Percentiles rank a stretch among this genome's conserved stretches.
Evolutionary conservation across 768 basidiomycete genomes (phyloP).

Genomic region (Macrolepiota fuliginosa): DNA sequence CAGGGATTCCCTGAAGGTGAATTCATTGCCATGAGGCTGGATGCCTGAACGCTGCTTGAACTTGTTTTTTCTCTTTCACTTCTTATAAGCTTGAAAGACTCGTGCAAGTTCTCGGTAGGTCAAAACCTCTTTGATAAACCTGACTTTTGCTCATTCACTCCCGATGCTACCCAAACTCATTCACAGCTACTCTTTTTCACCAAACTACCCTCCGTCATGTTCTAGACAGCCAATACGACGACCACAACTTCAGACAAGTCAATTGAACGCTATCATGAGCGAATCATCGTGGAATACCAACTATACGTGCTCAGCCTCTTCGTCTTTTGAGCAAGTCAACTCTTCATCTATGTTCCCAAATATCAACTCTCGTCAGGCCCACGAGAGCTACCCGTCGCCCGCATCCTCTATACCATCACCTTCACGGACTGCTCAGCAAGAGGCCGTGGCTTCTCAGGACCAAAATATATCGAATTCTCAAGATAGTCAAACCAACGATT

Average conservation of each 20-base stretch:
- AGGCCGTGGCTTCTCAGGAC: slow-evolving; percentile 3
- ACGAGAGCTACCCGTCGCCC: slow-evolving; percentile 13
- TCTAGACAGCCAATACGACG: slow-evolving; percentile 13
- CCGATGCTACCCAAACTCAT: slow-evolving; percentile 12
- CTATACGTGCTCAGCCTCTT: slow-evolving; percentile 8
- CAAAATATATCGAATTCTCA: slow-evolving; percentile 5
- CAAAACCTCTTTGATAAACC: too few relatives aligned
- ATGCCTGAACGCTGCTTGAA: slow-evolving; percentile 3
- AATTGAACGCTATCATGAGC: slow-evolving; percentile 12
- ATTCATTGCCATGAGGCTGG: slow-evolving; percentile 14
- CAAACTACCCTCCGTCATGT: slow-evolving; percentile 8
- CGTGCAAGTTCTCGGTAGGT: neutral
- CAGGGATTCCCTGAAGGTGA: slow-evolving; percentile 4
- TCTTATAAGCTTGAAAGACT: slow-evolving; percentile 6
- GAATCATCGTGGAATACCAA: slow-evolving; percentile 11
- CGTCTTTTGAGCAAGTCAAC: slow-evolving; percentile 9
- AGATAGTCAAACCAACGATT: slow-evolving; percentile 7
- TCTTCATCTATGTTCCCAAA: slow-evolving; percentile 11
- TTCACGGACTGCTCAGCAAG: slow-evolving; percentile 10
- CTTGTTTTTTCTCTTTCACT: slow-evolving; percentile 9
- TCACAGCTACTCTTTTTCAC: slow-evolving; percentile 10
- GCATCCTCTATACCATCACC: slow-evolving; percentile 13
- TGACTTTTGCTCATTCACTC: neutral
- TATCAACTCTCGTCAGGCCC: slow-evolving; percentile 11
- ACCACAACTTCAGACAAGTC: slow-evolving; percentile 12